These are phyloP conservation scores for Exophiala xenobiotica DNA, from an alignment of 2,329 filamentous ascomycete genomes.

Conservation along the genomic window DNA sequence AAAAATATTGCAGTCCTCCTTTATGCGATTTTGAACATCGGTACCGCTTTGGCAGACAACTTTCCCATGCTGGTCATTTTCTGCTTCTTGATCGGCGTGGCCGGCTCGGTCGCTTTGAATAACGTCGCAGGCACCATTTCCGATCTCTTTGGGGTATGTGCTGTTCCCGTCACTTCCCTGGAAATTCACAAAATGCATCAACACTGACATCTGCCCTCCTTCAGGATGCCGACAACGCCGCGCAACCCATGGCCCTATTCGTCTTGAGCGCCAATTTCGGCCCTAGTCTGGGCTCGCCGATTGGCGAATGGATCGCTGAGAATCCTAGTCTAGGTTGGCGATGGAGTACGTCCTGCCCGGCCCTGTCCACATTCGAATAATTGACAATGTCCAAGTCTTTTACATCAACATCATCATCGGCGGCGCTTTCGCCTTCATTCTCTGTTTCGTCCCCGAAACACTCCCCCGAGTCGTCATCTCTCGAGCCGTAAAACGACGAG, in stretches of 20 bases:
- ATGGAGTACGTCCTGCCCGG: slow-evolving; percentile 40
- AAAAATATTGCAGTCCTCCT: slow-evolving; percentile 22
- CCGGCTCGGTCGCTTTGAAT: slow-evolving; percentile 39
- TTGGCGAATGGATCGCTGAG: slow-evolving; percentile 42
- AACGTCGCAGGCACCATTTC: slow-evolving; percentile 41
- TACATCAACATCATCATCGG: slow-evolving; percentile 43
- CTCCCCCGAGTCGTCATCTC: slow-evolving; percentile 42
- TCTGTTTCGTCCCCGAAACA: slow-evolving; percentile 44
- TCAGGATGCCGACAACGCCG: slow-evolving; percentile 33
- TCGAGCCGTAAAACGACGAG: slow-evolving; percentile 35
- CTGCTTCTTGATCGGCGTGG: slow-evolving; percentile 38
- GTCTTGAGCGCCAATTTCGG: slow-evolving; percentile 43
- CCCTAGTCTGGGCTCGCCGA: slow-evolving; percentile 42
- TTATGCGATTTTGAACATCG: slow-evolving; percentile 40
- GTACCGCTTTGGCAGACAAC: slow-evolving; percentile 38
- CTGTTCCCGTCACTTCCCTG: slow-evolving; percentile 22
- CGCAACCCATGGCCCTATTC: slow-evolving; percentile 47
- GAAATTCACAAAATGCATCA: not conserved
- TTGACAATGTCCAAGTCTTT: slow-evolving; percentile 10
- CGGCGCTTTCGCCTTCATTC: slow-evolving; percentile 37
- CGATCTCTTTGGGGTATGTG: slow-evolving; percentile 38
- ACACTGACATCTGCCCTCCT: not conserved
- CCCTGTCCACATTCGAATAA: not conserved
- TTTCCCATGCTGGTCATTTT: slow-evolving; percentile 42
- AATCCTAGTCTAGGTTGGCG: slow-evolving; percentile 39